Evolutionary conservation across 2,329 filamentous ascomycete genomes (phyloP).

Genomic region (Colletotrichum sp.): DNA sequence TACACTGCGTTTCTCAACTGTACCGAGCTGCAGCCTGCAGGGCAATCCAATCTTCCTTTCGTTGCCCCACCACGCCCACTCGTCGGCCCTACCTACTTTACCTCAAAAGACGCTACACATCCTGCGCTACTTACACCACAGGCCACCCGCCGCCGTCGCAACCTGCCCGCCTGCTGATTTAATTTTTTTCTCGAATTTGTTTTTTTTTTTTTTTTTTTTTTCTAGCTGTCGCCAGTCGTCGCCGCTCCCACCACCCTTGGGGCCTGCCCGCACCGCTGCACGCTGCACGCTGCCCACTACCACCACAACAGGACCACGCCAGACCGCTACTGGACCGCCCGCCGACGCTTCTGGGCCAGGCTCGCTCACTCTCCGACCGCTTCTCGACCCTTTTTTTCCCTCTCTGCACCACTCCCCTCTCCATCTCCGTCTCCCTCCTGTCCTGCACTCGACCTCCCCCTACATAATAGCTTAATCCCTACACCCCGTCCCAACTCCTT

Average conservation of each 20-base stretch:
- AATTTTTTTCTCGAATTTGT: not conserved
- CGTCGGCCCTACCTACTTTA: slow-evolving; percentile 13
- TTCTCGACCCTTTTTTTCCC: not conserved
- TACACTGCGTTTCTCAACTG: not conserved
- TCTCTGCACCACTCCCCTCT: not conserved
- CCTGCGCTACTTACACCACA: slow-evolving; percentile 12
- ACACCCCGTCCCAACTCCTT: slow-evolving; percentile 15
- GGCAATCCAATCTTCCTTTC: slow-evolving; percentile 15
- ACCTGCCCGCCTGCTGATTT: slow-evolving; percentile 2
- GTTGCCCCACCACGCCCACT: slow-evolving; percentile 14
- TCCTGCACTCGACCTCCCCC: not conserved
- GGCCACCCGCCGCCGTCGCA: slow-evolving; percentile 3
- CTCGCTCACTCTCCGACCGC: slow-evolving; percentile 3
- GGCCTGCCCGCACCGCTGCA: not conserved
- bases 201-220: not conserved
- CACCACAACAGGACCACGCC: not conserved
- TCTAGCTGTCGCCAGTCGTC: not conserved
- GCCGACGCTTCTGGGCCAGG: not conserved
- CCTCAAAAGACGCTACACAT: slow-evolving; percentile 21
- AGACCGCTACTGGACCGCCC: slow-evolving; percentile 8
- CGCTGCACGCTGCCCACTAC: not conserved
- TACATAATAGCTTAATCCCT: slow-evolving; percentile 21
- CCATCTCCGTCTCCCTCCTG: not conserved
- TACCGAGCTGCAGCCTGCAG: slow-evolving; percentile 17
- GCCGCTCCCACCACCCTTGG: not conserved